Percentiles rank a stretch among this genome's conserved stretches.
Conservation (phyloP, 331 rosid genomes). For the Malus hybrid region DNA sequence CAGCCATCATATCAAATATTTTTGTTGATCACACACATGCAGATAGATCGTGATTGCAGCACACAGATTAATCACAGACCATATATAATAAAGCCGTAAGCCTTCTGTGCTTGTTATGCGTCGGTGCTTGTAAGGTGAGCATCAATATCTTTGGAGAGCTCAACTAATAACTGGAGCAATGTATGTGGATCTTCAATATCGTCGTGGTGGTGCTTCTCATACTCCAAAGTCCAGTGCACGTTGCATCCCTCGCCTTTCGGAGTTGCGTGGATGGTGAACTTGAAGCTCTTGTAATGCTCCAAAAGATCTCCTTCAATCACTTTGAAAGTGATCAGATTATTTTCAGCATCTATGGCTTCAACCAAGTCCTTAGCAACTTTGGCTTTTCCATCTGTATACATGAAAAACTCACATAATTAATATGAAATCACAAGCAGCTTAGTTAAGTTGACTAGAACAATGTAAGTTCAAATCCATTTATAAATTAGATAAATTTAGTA, state of each 20-base stretch:
- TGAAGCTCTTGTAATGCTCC: constrained; percentile 20
- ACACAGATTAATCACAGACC: not conserved
- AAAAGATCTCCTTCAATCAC: constrained; percentile 16
- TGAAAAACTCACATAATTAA: too few species aligned
- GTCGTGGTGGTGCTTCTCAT: constrained; percentile 3
- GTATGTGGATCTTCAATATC: constrained; percentile 15
- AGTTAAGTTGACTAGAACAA: too few species aligned
- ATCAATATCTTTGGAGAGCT: constrained; percentile 12
- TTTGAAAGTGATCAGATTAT: constrained; percentile 3
- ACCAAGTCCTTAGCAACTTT: constrained; percentile 1
- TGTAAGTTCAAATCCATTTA: too few species aligned
- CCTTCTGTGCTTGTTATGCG: not conserved
- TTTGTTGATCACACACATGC: not conserved
- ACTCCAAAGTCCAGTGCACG: constrained; percentile 16
- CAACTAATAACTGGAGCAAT: not conserved
- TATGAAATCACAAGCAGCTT: too few species aligned
- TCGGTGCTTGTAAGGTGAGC: constrained; percentile 2
- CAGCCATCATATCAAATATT: too few species aligned
- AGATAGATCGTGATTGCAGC: not conserved
- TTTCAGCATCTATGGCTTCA: constrained; percentile 13
- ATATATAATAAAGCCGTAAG: not conserved
- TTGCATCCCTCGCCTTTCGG: constrained; percentile 1
- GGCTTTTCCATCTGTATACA: constrained; percentile 10
- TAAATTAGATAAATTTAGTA: too few species aligned
- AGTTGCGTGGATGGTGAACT: not conserved